Base-by-base conservation (phyloP, 2,329 filamentous ascomycete genomes). In the Colletotrichum sp. region DNA sequence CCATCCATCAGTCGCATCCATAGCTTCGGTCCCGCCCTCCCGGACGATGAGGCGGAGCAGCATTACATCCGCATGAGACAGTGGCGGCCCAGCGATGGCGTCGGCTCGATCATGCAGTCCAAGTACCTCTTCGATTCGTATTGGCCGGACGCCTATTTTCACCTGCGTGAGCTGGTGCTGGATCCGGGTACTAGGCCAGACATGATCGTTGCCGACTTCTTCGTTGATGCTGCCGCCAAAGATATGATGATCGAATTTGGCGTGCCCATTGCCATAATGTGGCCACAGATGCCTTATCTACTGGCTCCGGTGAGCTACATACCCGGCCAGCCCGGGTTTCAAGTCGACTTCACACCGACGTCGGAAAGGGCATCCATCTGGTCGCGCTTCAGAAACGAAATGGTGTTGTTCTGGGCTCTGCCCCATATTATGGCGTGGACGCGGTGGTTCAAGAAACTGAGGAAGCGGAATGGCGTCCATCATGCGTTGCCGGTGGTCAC, bases 151-250 rank as follows among this genome's bases (percentile, higher is more conserved):
- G 75, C 81, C 10, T 82, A 77, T 13, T 83, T 83, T 64, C 59
- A 65, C 7, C 71, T 77, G 4, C 77, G 83, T 9, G 79, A 81
- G 36, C 69, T 69, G 7, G 79, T 84, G 21, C 78, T 70, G 4
- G 52, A 69, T 30, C 24, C 57, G 7, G 77, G 71, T 2, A 81
- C 79, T 3, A 78, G 79, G 15, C 86, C 86, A 0, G 82, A 84
- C 77, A 82, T 88, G 69, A 85, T 88, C 28, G 71, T 88, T 4
- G 84, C 85, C 0, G 86, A 88, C 69, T 88, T 86, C 80, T 86
- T 71, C 52, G 85, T 84, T 32, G 86, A 88, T 8, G 82, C 83
- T 6, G 86, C 85, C 0, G 85, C 82, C 4, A 79, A 82, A 62
- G 87, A 88, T 71, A 86, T 88, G 63, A 81, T 83, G 7, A 72